Evolutionary conservation across 2,329 filamentous ascomycete genomes (phyloP).

Genomic region (Fragosphaeria purpurea): DNA sequence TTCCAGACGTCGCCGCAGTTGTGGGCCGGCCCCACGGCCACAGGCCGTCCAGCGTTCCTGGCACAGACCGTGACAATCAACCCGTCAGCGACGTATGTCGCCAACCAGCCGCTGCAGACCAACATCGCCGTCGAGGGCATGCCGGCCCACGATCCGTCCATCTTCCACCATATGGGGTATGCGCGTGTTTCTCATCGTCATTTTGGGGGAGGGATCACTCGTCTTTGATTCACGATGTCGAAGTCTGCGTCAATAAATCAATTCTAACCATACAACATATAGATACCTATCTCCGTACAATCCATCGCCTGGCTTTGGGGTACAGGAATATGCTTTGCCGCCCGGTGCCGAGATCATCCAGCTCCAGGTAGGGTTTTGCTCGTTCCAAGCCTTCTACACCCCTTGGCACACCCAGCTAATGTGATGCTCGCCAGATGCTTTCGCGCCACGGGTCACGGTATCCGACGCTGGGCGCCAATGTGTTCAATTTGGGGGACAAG

Average conservation of each 20-base stretch:
- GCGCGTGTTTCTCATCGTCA: slow-evolving; percentile 1
- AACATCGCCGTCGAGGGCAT: slow-evolving; percentile 54
- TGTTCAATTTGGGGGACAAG: slow-evolving; percentile 45
- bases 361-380: slow-evolving; percentile 34
- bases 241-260: no score
- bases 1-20: slow-evolving; percentile 52
- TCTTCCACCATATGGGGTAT: slow-evolving; percentile 59
- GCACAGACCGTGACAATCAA: slow-evolving; percentile 60
- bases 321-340: slow-evolving; percentile 60
- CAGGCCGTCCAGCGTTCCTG: slow-evolving; percentile 58
- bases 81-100: slow-evolving; percentile 54
- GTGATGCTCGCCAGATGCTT: slow-evolving; percentile 43
- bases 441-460: slow-evolving; percentile 66
- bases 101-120: slow-evolving; percentile 62
- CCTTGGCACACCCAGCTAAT: no score
- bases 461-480: slow-evolving; percentile 51
- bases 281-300: slow-evolving; percentile 57
- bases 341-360: slow-evolving; percentile 57
- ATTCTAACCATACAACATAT: neutral
- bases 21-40: slow-evolving; percentile 58
- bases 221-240: no score
- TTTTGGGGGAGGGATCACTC: neutral
- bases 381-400: neutral
- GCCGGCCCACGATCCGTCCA: slow-evolving; percentile 47
- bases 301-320: slow-evolving; percentile 63